A percentile compares a stretch with the other conserved stretches of the same genome.
phyloP scores from a whole-genome alignment of 2,329 filamentous ascomycete species.

The Xylaria hypoxylon region DNA sequence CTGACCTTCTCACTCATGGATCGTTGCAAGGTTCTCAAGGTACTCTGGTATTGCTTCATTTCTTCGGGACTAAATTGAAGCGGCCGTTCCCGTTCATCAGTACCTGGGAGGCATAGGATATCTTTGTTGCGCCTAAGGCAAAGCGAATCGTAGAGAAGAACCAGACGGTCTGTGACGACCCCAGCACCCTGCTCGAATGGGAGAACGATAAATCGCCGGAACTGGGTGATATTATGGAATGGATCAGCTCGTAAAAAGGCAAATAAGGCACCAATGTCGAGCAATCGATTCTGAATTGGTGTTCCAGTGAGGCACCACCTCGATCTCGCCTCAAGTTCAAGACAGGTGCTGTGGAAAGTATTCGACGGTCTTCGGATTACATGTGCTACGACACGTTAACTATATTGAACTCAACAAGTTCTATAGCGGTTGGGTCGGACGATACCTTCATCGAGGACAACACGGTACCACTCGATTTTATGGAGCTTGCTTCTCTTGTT shows the following conservation, averaged over 20 bases:
- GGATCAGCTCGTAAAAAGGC: constrained; percentile 59
- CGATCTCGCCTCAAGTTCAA: constrained; percentile 55
- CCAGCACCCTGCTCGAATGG: constrained; percentile 52
- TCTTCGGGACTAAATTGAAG: constrained; percentile 52
- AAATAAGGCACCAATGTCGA: constrained; percentile 64
- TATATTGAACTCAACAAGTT: neutral
- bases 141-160: constrained; percentile 53
- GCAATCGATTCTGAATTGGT: constrained; percentile 65
- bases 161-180: constrained; percentile 48
- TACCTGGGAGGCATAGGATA: constrained; percentile 54
- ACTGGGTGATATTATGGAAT: constrained; percentile 56
- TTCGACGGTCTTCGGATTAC: constrained; percentile 62
- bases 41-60: constrained; percentile 52
- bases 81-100: constrained; percentile 39
- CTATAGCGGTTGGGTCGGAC: neutral
- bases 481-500: constrained; percentile 47
- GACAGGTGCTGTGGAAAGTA: constrained; percentile 57
- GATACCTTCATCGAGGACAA: constrained; percentile 60
- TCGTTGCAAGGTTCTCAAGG: constrained; percentile 53
- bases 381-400: constrained; percentile 55
- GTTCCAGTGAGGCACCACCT: constrained; percentile 67
- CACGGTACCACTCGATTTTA: constrained; percentile 55
- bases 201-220: constrained; percentile 57
- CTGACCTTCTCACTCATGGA: constrained; percentile 54
- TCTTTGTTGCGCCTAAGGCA: constrained; percentile 58